A percentile compares a stretch with the other conserved stretches of the same genome.
Evolutionary conservation across 495 filamentous ascomycete genomes (phyloP).

Genomic region (Penicillium riverlandense): DNA sequence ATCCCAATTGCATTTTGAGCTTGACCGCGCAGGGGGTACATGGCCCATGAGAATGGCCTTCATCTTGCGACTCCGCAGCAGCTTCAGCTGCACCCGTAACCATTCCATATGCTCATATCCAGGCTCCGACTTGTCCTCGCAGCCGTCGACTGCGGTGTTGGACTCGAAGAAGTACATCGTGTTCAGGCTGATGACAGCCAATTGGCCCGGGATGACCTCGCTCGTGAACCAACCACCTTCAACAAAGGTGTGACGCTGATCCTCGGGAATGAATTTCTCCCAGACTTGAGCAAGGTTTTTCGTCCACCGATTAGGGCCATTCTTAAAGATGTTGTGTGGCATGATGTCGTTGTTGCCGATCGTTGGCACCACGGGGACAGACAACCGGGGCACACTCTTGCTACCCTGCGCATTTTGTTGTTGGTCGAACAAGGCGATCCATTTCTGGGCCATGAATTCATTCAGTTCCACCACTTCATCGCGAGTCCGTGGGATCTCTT

Average conservation of each 20-base stretch:
- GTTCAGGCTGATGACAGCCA: constrained; percentile 93
- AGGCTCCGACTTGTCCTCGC: constrained; percentile 65
- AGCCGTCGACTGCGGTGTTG: constrained; percentile 90
- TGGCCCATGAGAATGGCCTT: constrained; percentile 94
- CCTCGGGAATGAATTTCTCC: constrained; percentile 83
- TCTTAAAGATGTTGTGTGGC: constrained; percentile 87
- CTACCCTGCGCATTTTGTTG: constrained; percentile 32
- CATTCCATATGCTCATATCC: constrained; percentile 96
- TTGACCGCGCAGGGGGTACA: constrained; percentile 81
- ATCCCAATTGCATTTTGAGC: constrained; percentile 81
- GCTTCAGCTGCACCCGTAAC: constrained; percentile 83
- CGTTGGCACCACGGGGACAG: constrained; percentile 79
- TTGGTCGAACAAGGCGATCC: constrained; percentile 63
- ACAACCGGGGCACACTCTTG: constrained; percentile 41
- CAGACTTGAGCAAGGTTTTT: constrained; percentile 66
- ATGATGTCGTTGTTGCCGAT: constrained; percentile 97
- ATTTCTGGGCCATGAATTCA: constrained; percentile 63
- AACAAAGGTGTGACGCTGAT: constrained; percentile 85
- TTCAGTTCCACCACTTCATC: constrained; percentile 73
- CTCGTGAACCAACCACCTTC: constrained; percentile 90
- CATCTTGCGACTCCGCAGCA: constrained; percentile 75
- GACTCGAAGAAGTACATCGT: constrained; percentile 93
- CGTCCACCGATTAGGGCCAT: constrained; percentile 82
- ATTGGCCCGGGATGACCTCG: constrained; percentile 79
- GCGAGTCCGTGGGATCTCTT: constrained; percentile 65